A percentile compares a stretch with the other conserved stretches of the same genome.
Conservation (phyloP, 768 basidiomycete genomes). For the Tulasnella sp. region DNA sequence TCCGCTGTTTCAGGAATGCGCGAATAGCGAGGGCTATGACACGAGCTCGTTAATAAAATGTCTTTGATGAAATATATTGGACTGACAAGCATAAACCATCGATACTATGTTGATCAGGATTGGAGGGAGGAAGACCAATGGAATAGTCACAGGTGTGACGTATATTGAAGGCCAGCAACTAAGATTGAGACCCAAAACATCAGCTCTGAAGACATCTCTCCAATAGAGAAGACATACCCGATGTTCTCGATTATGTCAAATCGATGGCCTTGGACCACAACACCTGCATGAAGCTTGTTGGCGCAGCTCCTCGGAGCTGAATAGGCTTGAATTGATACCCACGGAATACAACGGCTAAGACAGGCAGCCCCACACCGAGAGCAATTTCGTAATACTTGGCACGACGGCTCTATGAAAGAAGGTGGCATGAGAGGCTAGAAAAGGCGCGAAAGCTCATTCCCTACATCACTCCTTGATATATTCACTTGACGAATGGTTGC, state of each 20-base stretch:
- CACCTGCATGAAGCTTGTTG: constrained; percentile 35
- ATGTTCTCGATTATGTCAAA: constrained; percentile 53
- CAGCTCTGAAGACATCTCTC: neutral
- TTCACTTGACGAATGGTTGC: constrained; percentile 41
- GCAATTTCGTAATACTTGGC: constrained; percentile 14
- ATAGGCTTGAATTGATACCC: constrained; percentile 28
- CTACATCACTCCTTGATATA: constrained; percentile 29
- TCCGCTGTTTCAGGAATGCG: constrained; percentile 15
- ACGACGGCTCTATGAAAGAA: neutral
- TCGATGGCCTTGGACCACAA: constrained; percentile 52
- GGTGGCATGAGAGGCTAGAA: neutral
- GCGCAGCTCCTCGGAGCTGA: neutral
- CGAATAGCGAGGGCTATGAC: constrained; percentile 13
- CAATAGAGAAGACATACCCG: neutral
- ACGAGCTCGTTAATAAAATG: neutral
- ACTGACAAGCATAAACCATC: constrained; percentile 40
- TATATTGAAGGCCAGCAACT: constrained; percentile 49
- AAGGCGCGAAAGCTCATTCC: neutral
- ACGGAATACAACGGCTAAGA: constrained; percentile 53
- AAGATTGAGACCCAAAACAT: neutral
- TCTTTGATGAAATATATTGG: neutral
- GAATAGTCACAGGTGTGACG: constrained; percentile 40
- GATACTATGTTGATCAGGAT: constrained; percentile 38
- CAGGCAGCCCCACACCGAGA: constrained; percentile 46
- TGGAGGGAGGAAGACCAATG: constrained; percentile 42